Evolutionary conservation across 2,329 filamentous ascomycete species (phyloP).

Genomic region (Fusarium siculi): DNA sequence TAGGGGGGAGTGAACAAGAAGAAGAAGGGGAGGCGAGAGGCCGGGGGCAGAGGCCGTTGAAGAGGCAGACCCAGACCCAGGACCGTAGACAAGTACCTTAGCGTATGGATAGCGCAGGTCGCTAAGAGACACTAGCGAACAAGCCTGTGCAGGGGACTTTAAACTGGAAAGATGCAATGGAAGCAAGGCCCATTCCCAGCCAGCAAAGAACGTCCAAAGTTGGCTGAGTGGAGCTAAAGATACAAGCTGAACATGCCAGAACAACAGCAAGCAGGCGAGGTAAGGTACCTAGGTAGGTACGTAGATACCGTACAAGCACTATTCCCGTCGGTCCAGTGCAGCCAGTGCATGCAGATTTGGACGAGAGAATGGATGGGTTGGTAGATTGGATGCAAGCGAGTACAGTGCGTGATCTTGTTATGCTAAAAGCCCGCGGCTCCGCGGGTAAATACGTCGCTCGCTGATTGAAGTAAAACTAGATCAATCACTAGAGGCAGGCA

Average conservation of each 20-base stretch:
- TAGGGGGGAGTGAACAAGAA: conserved; percentile 13
- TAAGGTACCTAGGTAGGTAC: background rate
- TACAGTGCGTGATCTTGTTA: conserved; percentile 15
- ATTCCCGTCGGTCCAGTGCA: conserved; percentile 24
- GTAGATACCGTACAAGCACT: conserved; percentile 1
- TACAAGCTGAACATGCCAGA: background rate
- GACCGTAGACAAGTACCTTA: conserved; percentile 12
- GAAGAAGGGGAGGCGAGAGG: conserved; percentile 23
- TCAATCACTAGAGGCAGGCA: background rate
- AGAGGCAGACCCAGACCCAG: conserved; percentile 35
- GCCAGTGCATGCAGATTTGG: background rate
- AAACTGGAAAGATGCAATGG: background rate
- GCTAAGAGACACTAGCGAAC: conserved; percentile 16
- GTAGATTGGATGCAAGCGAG: conserved; percentile 15
- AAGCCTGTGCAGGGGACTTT: conserved; percentile 15
- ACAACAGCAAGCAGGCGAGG: background rate
- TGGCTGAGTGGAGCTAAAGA: conserved; percentile 9
- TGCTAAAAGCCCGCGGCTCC: background rate
- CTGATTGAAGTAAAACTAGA: background rate
- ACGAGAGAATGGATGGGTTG: background rate
- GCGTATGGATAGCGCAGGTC: conserved; percentile 26
- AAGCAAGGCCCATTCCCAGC: conserved; percentile 7
- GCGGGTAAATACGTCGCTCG: background rate
- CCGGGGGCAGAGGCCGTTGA: conserved; percentile 43
- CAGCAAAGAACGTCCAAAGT: conserved; percentile 7